A percentile compares a stretch with the other conserved stretches of the same genome.
Conservation (phyloP, 768 basidiomycete species). For the Boletales sp. region DNA sequence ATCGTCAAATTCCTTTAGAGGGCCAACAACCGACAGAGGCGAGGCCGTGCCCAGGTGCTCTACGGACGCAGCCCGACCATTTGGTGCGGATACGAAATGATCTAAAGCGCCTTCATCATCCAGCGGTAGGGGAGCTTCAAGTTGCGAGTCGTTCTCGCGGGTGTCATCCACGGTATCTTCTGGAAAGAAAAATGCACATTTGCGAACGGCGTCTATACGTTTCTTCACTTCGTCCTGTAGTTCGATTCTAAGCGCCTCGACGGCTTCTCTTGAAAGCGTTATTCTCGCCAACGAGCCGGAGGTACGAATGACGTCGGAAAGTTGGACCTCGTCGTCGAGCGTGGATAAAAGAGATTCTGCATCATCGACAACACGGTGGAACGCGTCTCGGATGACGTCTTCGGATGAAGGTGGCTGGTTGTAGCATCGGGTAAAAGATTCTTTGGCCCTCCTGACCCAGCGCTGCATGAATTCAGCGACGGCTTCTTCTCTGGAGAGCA, state of each 20-base stretch:
- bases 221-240: conserved; percentile 52
- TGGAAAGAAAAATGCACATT: neutral
- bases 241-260: conserved; percentile 53
- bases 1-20: conserved; percentile 4
- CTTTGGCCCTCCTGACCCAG: conserved; percentile 53
- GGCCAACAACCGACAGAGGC: neutral
- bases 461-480: conserved; percentile 50
- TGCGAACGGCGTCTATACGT: conserved; percentile 35
- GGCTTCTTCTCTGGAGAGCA: conserved; percentile 63
- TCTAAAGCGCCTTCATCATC: neutral
- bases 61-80: neutral
- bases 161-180: neutral
- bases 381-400: conserved; percentile 20
- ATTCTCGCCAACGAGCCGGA: conserved; percentile 54
- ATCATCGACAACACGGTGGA: conserved; percentile 33
- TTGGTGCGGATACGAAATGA: neutral
- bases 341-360: conserved; percentile 33
- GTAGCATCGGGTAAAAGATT: conserved; percentile 34
- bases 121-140: neutral
- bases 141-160: neutral
- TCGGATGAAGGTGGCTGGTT: conserved; percentile 4
- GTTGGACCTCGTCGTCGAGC: conserved; percentile 32
- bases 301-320: conserved; percentile 14
- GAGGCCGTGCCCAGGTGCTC: neutral
- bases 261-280: conserved; percentile 44